A percentile compares a stretch with the other conserved stretches of the same genome.
Evolutionary conservation across 257 asterid species (phyloP).

Genomic region (Solanum pinnatisectum): DNA sequence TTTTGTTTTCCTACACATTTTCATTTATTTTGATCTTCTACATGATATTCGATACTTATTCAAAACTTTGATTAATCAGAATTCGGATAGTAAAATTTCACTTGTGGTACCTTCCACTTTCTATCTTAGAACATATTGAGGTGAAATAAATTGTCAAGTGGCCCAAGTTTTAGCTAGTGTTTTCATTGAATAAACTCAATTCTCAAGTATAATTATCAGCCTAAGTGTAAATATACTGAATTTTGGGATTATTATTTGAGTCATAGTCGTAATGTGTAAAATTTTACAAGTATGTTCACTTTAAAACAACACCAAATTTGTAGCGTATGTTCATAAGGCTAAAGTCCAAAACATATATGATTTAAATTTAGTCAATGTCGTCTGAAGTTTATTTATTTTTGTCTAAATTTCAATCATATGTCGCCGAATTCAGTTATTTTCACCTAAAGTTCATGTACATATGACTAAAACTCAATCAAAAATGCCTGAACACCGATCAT

Average conservation of each 20-base stretch:
- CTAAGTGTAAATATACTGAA: neutral
- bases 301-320: neutral
- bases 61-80: neutral
- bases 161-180: neutral
- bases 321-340: neutral
- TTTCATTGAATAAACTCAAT: neutral
- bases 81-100: neutral
- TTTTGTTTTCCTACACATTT: neutral
- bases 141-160: neutral
- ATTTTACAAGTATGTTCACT: neutral
- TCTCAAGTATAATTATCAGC: neutral
- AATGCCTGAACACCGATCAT: no score
- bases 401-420: neutral
- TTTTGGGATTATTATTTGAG: neutral
- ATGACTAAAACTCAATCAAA: no score
- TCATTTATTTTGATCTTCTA: no score
- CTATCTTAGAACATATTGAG: neutral
- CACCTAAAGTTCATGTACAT: no score
- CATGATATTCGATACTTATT: no score
- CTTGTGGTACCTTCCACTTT: neutral
- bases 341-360: neutral
- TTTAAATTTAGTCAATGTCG: neutral
- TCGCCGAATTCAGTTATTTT: no score
- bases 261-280: neutral
- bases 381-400: neutral